These are phyloP conservation scores for Ophiostoma piceae DNA, from an alignment of 2,329 filamentous ascomycete genomes.

Conservation along the genomic window DNA sequence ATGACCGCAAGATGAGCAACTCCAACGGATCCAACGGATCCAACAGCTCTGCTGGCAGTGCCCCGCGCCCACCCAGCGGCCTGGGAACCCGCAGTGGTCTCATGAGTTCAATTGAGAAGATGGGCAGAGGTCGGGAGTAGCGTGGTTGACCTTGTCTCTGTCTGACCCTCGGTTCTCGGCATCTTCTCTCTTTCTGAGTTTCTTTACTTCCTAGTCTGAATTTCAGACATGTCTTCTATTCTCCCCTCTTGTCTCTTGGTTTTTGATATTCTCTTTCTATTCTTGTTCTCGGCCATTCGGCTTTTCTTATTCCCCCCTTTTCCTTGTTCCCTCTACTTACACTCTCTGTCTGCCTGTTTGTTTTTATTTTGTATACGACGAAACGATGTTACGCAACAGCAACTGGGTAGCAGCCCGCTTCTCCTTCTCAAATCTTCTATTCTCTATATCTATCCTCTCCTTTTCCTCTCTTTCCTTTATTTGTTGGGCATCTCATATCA, in stretches of 20 bases:
- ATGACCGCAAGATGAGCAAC: constrained; percentile 43
- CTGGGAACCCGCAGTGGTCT: constrained; percentile 59
- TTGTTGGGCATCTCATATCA: neutral
- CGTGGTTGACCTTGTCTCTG: neutral
- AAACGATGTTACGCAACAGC: constrained; percentile 23
- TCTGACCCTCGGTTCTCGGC: neutral
- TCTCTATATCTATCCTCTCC: neutral
- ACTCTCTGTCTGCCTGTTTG: constrained; percentile 14
- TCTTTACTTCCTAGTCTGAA: neutral
- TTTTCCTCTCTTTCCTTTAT: neutral
- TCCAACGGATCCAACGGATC: constrained; percentile 4
- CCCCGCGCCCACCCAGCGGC: constrained; percentile 48
- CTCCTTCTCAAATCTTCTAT: neutral
- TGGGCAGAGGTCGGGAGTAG: constrained; percentile 57
- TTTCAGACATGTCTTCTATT: neutral
- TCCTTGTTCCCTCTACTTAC: neutral
- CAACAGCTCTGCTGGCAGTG: constrained; percentile 33
- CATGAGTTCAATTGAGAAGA: constrained; percentile 81
- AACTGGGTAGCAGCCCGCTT: neutral
- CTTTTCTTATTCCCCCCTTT: constrained; percentile 11
- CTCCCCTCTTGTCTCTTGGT: neutral
- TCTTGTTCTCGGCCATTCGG: neutral
- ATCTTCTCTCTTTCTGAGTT: neutral
- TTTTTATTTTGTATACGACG: constrained; percentile 23
- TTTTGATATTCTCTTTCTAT: neutral